Percentiles rank a stretch among this genome's conserved stretches.
These are phyloP conservation scores for Carex cristatella DNA, from an alignment of 176 grass and related monocot genomes.

Conservation along the genomic window DNA sequence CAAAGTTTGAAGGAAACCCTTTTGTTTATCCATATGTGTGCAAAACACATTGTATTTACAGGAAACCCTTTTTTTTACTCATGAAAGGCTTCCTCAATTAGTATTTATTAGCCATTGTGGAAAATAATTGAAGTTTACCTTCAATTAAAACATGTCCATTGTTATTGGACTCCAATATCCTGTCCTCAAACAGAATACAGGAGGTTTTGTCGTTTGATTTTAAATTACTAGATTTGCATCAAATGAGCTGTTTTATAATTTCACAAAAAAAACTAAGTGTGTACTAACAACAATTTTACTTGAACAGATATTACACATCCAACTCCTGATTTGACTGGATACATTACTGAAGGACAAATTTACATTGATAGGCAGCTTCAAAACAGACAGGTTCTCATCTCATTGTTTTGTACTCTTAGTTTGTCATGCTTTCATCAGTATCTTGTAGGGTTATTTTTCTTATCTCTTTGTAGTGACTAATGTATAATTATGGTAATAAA, in stretches of 20 bases:
- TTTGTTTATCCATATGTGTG: neutral
- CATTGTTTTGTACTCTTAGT: neutral
- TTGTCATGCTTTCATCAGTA: conserved; percentile 1
- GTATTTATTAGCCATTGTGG: neutral
- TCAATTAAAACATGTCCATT: neutral
- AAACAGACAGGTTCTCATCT: conserved; percentile 63
- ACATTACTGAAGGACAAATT: conserved; percentile 91
- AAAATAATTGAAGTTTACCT: neutral
- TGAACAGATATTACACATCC: conserved; percentile 90
- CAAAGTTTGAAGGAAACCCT: neutral
- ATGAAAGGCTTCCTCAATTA: neutral
- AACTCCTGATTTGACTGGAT: conserved; percentile 82
- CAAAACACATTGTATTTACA: neutral
- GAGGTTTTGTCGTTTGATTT: neutral
- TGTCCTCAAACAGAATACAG: neutral
- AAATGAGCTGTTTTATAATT: neutral
- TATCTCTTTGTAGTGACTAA: conserved; percentile 15
- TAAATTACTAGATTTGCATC: neutral
- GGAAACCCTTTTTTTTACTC: neutral
- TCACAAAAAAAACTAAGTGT: neutral
- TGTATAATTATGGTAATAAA: conserved; percentile 16
- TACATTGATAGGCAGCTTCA: conserved; percentile 87
- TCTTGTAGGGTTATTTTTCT: neutral
- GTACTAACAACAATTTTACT: neutral
- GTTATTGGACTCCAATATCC: neutral